Conservation (phyloP, 192 early-diverging fungal genomes). For the Umbelopsis ramanniana region DNA sequence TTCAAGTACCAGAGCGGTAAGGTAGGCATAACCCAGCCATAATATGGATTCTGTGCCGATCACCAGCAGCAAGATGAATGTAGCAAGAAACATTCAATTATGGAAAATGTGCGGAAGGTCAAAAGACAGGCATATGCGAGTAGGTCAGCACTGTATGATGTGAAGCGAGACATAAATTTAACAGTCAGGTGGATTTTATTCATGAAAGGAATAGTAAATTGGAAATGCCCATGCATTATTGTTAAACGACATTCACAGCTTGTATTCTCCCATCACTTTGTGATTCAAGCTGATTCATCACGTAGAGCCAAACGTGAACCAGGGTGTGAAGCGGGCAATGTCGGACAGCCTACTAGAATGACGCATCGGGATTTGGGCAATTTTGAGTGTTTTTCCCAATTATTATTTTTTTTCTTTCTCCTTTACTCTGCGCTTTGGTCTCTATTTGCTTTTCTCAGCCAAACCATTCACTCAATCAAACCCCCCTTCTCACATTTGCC, state of each 20-base stretch:
- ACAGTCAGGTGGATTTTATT: no score
- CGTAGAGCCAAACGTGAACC: background rate
- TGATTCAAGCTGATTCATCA: background rate
- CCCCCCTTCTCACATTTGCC: background rate
- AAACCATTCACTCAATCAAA: background rate
- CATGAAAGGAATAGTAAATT: no score
- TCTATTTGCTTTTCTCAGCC: background rate
- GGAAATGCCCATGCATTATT: no score
- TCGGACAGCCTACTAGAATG: background rate
- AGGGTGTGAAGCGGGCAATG: constrained; percentile 14
- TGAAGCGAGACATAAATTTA: background rate
- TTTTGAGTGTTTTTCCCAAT: constrained; percentile 2
- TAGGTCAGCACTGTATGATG: background rate
- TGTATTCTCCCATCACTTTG: background rate
- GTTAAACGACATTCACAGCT: no score
- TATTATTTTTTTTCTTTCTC: background rate
- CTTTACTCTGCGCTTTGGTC: background rate
- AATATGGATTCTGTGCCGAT: constrained; percentile 61
- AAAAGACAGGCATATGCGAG: constrained; percentile 18
- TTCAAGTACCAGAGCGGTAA: constrained; percentile 51
- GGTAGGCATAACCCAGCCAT: constrained; percentile 56
- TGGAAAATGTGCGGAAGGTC: constrained; percentile 19
- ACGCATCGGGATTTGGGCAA: constrained; percentile 18
- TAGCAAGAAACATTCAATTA: constrained; percentile 19
- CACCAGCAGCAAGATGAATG: constrained; percentile 62